Conservation (phyloP, 441 rosid species). For the Geranium incanum region DNA sequence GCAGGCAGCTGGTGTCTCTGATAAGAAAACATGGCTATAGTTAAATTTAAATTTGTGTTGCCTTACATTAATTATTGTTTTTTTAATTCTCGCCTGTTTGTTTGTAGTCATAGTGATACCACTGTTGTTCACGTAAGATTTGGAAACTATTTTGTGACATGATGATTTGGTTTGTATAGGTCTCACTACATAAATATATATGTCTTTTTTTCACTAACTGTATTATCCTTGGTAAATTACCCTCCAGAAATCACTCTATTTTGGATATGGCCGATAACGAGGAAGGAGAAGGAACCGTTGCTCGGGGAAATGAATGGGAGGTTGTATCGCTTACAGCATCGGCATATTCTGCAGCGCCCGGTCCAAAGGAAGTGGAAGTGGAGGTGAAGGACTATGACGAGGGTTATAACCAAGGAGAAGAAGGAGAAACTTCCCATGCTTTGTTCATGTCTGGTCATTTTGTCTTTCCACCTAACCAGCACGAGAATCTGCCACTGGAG, state of each 20-base stretch:
- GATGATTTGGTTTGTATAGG: not conserved
- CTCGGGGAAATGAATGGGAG: slow-evolving; percentile 90
- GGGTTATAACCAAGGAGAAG: slow-evolving; percentile 30
- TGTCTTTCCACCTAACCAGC: slow-evolving; percentile 78
- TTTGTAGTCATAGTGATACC: not conserved
- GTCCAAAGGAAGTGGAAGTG: slow-evolving; percentile 45
- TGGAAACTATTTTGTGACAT: not conserved
- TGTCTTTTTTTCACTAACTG: not conserved
- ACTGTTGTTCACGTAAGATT: not conserved
- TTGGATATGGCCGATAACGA: slow-evolving; percentile 56
- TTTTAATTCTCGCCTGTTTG: not conserved
- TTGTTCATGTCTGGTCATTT: slow-evolving; percentile 76
- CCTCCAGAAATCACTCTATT: not conserved
- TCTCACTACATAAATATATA: not conserved
- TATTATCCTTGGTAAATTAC: not conserved
- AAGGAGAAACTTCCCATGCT: slow-evolving; percentile 54
- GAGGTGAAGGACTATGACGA: slow-evolving; percentile 31
- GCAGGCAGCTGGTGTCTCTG: not conserved
- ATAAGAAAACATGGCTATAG: not conserved
- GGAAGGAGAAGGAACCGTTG: slow-evolving; percentile 41
- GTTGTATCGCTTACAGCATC: slow-evolving; percentile 91
- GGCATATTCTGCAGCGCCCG: slow-evolving; percentile 83
- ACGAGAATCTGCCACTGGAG: slow-evolving; percentile 67
- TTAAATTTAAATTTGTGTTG: not conserved
- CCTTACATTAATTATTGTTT: not conserved